Conservation (phyloP, 305 asterid genomes). For the Solanum chacoense region DNA sequence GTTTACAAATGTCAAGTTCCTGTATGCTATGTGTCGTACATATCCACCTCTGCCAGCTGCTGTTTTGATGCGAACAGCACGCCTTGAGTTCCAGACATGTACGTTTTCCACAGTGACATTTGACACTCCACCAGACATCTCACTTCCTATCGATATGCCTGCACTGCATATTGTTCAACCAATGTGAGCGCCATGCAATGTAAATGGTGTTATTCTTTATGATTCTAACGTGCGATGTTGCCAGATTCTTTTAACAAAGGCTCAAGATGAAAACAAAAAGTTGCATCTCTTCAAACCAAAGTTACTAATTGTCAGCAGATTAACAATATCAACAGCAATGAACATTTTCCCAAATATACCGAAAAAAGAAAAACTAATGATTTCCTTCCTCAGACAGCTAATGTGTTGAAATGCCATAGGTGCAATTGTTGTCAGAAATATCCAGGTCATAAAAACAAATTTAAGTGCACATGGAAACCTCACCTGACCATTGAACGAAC, state of each 20-base stretch:
- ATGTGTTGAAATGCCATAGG: neutral
- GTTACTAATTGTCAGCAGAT: neutral
- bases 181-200: neutral
- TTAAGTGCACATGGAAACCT: neutral
- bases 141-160: conserved; percentile 70
- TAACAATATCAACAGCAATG: neutral
- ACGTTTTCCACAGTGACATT: conserved; percentile 46
- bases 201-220: neutral
- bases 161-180: conserved; percentile 29
- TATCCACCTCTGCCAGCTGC: conserved; percentile 81
- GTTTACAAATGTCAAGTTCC: conserved; percentile 44
- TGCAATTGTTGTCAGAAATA: neutral
- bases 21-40: conserved; percentile 31
- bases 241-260: neutral
- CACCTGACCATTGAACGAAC: conserved; percentile 73
- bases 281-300: neutral
- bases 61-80: conserved; percentile 68
- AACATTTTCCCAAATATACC: neutral
- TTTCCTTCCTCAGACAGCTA: neutral
- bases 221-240: neutral
- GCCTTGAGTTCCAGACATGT: conserved; percentile 58
- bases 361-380: neutral
- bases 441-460: neutral
- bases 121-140: conserved; percentile 74
- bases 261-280: neutral